phyloP scores from a whole-genome alignment of 2,329 filamentous ascomycete species.

The Domatiomyces catenatus region DNA sequence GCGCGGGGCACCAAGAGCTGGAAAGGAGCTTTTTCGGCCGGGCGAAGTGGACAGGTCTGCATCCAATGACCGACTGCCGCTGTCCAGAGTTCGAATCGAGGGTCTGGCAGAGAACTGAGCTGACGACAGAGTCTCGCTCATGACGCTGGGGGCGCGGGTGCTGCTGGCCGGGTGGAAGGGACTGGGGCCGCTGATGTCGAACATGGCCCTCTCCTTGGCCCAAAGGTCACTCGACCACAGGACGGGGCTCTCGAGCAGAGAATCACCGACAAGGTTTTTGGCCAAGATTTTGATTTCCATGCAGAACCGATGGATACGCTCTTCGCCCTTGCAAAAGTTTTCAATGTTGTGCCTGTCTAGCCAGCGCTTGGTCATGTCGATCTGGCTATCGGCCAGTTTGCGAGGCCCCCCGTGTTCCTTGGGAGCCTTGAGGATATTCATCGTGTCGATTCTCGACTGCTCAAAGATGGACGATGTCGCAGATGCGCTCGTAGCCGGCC shows the following conservation, averaged over 20 bases:
- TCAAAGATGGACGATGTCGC: conserved; percentile 49
- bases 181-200: conserved; percentile 27
- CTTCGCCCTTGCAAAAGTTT: conserved; percentile 89
- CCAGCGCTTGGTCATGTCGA: conserved; percentile 71
- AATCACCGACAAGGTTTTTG: conserved; percentile 70
- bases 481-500: conserved; percentile 30
- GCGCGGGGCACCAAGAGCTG: conserved; percentile 53
- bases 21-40: conserved; percentile 47
- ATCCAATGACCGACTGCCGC: conserved; percentile 17
- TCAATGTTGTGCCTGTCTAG: conserved; percentile 66
- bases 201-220: conserved; percentile 45
- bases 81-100: conserved; percentile 21
- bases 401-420: conserved; percentile 79
- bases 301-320: conserved; percentile 84
- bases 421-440: conserved; percentile 71
- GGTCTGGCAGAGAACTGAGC: conserved; percentile 18
- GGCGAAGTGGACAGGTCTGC: conserved; percentile 14
- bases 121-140: conserved; percentile 28
- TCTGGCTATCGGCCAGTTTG: conserved; percentile 91
- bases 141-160: conserved; percentile 28
- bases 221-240: conserved; percentile 88
- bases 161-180: conserved; percentile 30
- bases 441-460: conserved; percentile 67
- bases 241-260: conserved; percentile 67
- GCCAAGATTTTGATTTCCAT: conserved; percentile 80